Conservation (phyloP, 2,329 filamentous ascomycete genomes). For the Biscogniauxia marginata region DNA sequence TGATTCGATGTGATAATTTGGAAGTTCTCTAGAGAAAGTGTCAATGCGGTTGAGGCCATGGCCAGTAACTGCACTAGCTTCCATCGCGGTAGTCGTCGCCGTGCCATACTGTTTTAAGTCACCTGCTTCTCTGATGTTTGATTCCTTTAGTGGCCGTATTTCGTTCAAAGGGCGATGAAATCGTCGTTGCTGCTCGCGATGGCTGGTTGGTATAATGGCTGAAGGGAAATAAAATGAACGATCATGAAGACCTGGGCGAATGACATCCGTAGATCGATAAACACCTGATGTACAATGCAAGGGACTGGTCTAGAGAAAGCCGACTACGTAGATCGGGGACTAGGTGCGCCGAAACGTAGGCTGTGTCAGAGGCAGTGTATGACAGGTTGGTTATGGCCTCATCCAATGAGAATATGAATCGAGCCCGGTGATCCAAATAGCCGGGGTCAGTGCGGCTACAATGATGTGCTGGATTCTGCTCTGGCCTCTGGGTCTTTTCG, state of each 20-base stretch:
- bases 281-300: neutral
- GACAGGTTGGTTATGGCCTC: constrained; percentile 11
- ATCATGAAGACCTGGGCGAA: neutral
- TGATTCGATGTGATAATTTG: constrained; percentile 27
- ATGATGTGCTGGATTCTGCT: constrained; percentile 13
- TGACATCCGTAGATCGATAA: no score
- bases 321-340: constrained; percentile 15
- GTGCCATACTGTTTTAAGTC: constrained; percentile 10
- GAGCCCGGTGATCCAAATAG: constrained; percentile 6
- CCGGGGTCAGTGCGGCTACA: constrained; percentile 12
- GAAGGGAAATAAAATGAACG: neutral
- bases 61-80: constrained; percentile 15
- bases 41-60: constrained; percentile 22
- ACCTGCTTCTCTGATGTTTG: constrained; percentile 1
- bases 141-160: neutral
- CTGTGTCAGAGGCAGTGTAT: constrained; percentile 24
- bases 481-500: constrained; percentile 8
- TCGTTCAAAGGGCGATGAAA: no score
- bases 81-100: constrained; percentile 17
- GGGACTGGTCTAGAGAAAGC: neutral
- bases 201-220: neutral
- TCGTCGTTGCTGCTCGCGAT: neutral
- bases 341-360: constrained; percentile 23
- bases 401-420: constrained; percentile 12
- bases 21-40: constrained; percentile 30